phyloP scores from a whole-genome alignment of 352 stramenopile genomes.

The Thalassiosira oceanica region DNA sequence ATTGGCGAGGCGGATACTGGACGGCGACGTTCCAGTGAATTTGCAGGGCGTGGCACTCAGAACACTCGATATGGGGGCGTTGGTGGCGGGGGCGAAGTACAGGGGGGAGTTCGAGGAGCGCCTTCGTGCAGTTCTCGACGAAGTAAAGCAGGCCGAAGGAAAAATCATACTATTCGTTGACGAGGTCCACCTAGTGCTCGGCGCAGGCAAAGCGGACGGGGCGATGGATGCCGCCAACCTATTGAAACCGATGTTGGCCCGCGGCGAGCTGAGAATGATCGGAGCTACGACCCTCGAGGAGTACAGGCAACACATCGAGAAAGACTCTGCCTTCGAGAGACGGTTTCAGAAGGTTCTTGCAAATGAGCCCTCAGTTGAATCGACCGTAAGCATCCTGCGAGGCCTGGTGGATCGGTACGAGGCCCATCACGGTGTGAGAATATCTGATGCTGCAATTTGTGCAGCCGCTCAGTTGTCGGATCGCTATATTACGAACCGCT shows the following conservation, averaged over 20 bases:
- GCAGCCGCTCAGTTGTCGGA: slow-evolving; percentile 91
- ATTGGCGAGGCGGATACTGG: slow-evolving; percentile 93
- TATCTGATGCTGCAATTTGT: slow-evolving; percentile 91
- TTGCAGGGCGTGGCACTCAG: slow-evolving; percentile 87
- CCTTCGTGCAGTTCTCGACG: slow-evolving; percentile 91
- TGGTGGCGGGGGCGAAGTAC: slow-evolving; percentile 97
- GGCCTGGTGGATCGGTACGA: slow-evolving; percentile 96
- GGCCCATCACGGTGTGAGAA: slow-evolving; percentile 93
- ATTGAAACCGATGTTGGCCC: slow-evolving; percentile 96
- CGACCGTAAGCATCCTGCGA: slow-evolving; percentile 94
- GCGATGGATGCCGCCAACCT: slow-evolving; percentile 96
- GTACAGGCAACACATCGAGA: slow-evolving; percentile 97
- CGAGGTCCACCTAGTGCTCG: slow-evolving; percentile 95
- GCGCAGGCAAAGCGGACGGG: slow-evolving; percentile 89
- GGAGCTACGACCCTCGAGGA: slow-evolving; percentile 97
- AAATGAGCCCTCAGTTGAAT: slow-evolving; percentile 90
- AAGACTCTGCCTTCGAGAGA: slow-evolving; percentile 96
- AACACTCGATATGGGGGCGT: slow-evolving; percentile 93
- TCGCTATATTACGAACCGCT: slow-evolving; percentile 92
- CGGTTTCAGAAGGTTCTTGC: slow-evolving; percentile 97
- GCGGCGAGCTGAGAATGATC: slow-evolving; percentile 94
- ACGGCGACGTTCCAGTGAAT: slow-evolving; percentile 93
- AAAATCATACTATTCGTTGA: slow-evolving; percentile 98
- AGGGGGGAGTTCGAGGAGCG: slow-evolving; percentile 98
- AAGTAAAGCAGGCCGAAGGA: slow-evolving; percentile 83